phyloP scores from a whole-genome alignment of 169 alveolate genomes.

The Perkinsus marinus region DNA sequence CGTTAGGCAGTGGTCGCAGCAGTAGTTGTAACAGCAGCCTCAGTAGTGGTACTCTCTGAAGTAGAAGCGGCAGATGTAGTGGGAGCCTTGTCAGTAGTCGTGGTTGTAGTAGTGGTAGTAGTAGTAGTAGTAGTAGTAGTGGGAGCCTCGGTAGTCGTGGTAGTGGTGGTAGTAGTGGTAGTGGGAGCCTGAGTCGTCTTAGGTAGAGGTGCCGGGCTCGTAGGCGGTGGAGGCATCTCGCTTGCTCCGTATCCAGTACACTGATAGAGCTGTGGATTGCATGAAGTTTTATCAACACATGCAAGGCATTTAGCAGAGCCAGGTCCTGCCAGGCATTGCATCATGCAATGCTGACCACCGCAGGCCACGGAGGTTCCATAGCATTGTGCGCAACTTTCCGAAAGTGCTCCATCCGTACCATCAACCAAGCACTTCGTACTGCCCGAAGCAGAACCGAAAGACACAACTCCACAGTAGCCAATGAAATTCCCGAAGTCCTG shows the following conservation, averaged over 20 bases:
- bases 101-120: not conserved
- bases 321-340: not conserved
- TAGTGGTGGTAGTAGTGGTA: not conserved
- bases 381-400: not conserved
- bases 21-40: not conserved
- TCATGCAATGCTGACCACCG: not conserved
- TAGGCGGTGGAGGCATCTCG: not conserved
- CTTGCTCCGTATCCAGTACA: not conserved
- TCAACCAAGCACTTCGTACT: not conserved
- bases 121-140: not conserved
- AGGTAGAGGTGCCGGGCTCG: not conserved
- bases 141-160: not conserved
- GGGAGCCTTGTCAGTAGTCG: not conserved
- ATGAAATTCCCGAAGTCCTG: not conserved
- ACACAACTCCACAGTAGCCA: not conserved
- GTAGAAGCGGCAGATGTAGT: not conserved
- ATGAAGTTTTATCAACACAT: not conserved
- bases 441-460: not conserved
- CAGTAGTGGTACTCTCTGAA: not conserved
- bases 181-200: not conserved
- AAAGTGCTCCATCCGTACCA: not conserved
- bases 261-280: not conserved
- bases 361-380: not conserved
- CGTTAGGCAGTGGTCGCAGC: not conserved
- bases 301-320: not conserved